These are phyloP conservation scores for Coccomyxa sp. DNA, from an alignment of 139 green algal genomes.

Conservation along the genomic window DNA sequence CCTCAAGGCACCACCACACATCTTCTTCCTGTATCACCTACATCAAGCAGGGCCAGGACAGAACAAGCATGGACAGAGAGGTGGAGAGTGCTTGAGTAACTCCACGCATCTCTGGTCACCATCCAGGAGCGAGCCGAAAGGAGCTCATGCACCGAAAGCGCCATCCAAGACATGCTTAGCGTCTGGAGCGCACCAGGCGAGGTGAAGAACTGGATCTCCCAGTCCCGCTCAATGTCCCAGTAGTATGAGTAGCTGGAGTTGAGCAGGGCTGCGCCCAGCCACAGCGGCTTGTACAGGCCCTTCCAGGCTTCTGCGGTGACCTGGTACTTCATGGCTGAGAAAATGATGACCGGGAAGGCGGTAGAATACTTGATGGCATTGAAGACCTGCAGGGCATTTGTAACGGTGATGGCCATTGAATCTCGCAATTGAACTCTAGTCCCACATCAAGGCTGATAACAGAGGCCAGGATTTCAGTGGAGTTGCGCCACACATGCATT, in stretches of 20 bases:
- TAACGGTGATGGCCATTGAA: no score
- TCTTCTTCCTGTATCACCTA: neutral
- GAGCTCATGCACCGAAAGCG: no score
- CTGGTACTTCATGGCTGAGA: slow-evolving; percentile 78
- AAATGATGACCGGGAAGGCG: slow-evolving; percentile 88
- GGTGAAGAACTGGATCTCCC: slow-evolving; percentile 80
- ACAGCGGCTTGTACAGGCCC: slow-evolving; percentile 53
- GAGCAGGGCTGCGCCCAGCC: slow-evolving; percentile 67
- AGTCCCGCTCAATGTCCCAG: slow-evolving; percentile 95
- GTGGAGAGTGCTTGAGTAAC: no score
- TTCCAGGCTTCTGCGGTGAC: slow-evolving; percentile 32
- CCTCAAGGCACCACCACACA: no score
- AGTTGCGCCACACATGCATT: no score
- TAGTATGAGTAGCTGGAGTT: slow-evolving; percentile 92
- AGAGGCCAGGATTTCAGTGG: no score
- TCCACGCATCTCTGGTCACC: no score
- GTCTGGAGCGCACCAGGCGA: neutral
- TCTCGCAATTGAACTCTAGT: no score
- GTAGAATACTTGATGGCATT: slow-evolving; percentile 96
- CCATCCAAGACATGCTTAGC: no score
- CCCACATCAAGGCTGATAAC: no score
- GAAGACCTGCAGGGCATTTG: slow-evolving; percentile 53
- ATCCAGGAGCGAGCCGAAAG: no score
- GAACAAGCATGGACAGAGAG: no score
- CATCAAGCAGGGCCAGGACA: neutral